These are phyloP conservation scores for Barnettozyma sucrosica DNA, from an alignment of 805 yeast genomes.

Conservation along the genomic window DNA sequence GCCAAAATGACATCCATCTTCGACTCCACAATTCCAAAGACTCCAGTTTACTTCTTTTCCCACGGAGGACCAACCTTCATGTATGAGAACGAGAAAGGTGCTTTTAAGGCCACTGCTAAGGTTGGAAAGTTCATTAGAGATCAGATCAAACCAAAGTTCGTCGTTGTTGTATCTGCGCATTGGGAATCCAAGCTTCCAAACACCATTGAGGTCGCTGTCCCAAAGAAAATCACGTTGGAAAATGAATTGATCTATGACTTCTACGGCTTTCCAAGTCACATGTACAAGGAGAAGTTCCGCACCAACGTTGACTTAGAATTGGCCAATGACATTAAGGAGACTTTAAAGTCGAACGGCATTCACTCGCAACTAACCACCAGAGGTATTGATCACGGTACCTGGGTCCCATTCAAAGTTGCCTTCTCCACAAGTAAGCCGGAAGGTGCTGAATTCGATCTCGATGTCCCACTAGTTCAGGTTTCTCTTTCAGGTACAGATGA, in stretches of 20 bases:
- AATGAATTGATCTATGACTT: conserved; percentile 68
- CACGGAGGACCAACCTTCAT: conserved; percentile 84
- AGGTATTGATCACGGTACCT: conserved; percentile 78
- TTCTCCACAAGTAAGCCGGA: conserved; percentile 37
- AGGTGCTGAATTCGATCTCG: conserved; percentile 24
- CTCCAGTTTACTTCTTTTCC: conserved; percentile 64
- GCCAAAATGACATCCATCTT: conserved; percentile 10
- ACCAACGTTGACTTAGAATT: conserved; percentile 38
- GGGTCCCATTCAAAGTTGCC: conserved; percentile 76
- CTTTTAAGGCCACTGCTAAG: conserved; percentile 43
- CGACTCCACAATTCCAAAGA: conserved; percentile 19
- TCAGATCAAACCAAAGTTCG: conserved; percentile 54
- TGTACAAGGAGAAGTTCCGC: conserved; percentile 60
- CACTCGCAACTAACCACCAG: conserved; percentile 41
- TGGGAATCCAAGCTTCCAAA: conserved; percentile 51
- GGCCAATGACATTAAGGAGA: conserved; percentile 39
- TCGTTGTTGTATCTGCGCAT: conserved; percentile 69
- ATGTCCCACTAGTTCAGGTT: conserved; percentile 38
- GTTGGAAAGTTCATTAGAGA: conserved; percentile 48
- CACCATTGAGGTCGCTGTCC: conserved; percentile 44
- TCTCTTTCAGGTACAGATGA: conserved; percentile 31
- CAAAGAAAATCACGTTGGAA: conserved; percentile 31
- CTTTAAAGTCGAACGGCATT: conserved; percentile 39
- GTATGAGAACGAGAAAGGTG: conserved; percentile 50
- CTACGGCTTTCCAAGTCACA: conserved; percentile 60